A percentile compares a stretch with the other conserved stretches of the same genome.
phyloP scores from a whole-genome alignment of 2,329 filamentous ascomycete species.

The Didymella segeticola region DNA sequence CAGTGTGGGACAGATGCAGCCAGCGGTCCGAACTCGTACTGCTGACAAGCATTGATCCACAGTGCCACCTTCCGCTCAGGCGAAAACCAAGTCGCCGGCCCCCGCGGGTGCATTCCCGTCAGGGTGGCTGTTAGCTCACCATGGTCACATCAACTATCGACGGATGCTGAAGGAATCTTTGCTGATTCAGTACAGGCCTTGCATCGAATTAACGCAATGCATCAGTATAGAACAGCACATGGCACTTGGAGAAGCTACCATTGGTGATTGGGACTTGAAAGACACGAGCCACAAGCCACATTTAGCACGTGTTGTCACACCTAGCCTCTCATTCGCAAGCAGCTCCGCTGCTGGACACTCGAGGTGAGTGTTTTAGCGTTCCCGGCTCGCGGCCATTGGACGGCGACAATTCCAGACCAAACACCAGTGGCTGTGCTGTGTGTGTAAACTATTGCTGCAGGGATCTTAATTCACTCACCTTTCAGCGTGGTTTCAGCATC shows the following conservation, averaged over 20 bases:
- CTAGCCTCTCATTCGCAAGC: constrained; percentile 2
- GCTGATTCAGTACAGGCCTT: not conserved
- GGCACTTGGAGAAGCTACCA: not conserved
- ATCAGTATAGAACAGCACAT: not conserved
- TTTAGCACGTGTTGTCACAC: constrained; percentile 5
- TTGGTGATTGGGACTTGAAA: not conserved
- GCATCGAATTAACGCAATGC: not conserved
- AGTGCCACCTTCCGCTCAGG: not conserved
- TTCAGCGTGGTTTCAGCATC: not conserved
- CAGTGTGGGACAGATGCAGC: not conserved
- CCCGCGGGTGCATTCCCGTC: not conserved
- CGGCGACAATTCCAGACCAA: not conserved
- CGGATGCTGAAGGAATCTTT: not conserved
- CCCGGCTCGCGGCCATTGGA: not conserved
- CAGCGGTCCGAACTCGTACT: constrained; percentile 12
- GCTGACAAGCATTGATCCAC: constrained; percentile 4
- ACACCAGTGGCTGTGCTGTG: constrained; percentile 7
- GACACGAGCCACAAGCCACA: constrained; percentile 13
- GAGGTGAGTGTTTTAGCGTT: not conserved
- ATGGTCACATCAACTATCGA: not conserved
- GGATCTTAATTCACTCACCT: constrained; percentile 9
- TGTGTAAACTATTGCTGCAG: constrained; percentile 13
- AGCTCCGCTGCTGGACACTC: not conserved
- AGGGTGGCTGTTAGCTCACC: not conserved
- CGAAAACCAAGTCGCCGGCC: not conserved